Base-by-base conservation (phyloP, 768 basidiomycete species). In the Mycena venus region DNA sequence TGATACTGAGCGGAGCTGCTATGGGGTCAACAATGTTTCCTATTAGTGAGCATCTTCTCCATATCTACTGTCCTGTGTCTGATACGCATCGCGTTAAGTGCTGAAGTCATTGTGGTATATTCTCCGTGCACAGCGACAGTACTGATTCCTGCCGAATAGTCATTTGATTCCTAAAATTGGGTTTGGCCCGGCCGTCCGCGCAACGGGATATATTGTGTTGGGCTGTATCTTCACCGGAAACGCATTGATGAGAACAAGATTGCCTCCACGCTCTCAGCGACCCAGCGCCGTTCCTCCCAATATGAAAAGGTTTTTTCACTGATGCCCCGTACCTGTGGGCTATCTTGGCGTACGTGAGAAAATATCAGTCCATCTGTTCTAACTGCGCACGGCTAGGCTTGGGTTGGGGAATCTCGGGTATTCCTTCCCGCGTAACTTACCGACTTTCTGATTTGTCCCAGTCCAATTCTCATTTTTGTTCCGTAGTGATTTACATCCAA, bases 141-240 rank as follows among this genome's bases (percentile, higher is more conserved):
- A 40, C 14, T 40, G 36, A 38, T 29, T 40, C 15, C 23, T n/a
- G 23, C 14, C 7, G 7, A 25, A 32, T 23, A 64, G 63, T 25
- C 63, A 51, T 51, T 51, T 64, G 17, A 47, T 64, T 25, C 63
- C 63, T 31, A 44, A 51, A 31, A 32, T 64, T 49, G 63, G 63
- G 9, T 64, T 64, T 32, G 23, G 12, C 27, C n/a, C 15, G 1
- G 63, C 63, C 27, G 63, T 64, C 36, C 61, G 61, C 34, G 61
- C 61, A 17, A 40, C 61, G n/a, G 34, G 61, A 25, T 62, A 40
- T n/a, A 40, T 62, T 31, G 36, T 62, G n/a, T 17, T 62, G 21
- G 61, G 21, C 7, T 40, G 21, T 31, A 40, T 62, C 34, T 7
- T 62, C 14, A 27, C 25, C 15, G 61, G 61, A 19, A 62, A 62